Evolutionary conservation across 2,329 filamentous ascomycete genomes (phyloP).

Genomic region (Aspergillus luchuensis): DNA sequence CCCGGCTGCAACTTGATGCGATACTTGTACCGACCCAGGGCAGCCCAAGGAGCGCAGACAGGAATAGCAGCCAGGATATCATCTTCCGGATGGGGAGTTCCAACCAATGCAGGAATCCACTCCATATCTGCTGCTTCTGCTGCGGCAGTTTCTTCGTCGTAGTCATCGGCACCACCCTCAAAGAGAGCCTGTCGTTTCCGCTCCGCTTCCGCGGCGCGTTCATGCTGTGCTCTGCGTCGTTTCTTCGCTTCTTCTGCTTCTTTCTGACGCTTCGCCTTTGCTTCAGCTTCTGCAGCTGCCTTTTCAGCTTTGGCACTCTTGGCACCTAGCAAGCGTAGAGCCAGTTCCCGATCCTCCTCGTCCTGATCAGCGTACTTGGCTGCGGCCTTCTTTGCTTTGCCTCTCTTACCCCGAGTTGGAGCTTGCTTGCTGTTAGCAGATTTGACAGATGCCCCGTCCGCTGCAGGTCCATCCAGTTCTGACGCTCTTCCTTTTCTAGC

Average conservation of each 20-base stretch:
- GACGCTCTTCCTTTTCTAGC: slow-evolving; percentile 34
- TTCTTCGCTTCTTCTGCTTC: slow-evolving; percentile 71
- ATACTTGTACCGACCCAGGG: slow-evolving; percentile 75
- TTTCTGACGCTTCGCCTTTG: slow-evolving; percentile 69
- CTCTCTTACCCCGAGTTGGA: slow-evolving; percentile 68
- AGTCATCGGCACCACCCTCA: slow-evolving; percentile 66
- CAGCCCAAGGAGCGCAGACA: slow-evolving; percentile 65
- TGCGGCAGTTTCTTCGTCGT: slow-evolving; percentile 58
- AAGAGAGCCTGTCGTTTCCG: slow-evolving; percentile 68
- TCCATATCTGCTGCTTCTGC: slow-evolving; percentile 51
- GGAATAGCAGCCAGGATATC: slow-evolving; percentile 66
- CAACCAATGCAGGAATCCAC: slow-evolving; percentile 69
- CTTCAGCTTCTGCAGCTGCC: slow-evolving; percentile 60
- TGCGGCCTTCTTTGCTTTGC: slow-evolving; percentile 84
- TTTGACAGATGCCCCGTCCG: slow-evolving; percentile 23
- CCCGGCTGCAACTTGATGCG: slow-evolving; percentile 94
- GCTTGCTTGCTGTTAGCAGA: slow-evolving; percentile 21
- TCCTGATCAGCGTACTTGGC: slow-evolving; percentile 92
- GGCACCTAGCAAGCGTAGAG: slow-evolving; percentile 86
- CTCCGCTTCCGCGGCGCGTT: slow-evolving; percentile 66
- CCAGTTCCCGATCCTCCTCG: slow-evolving; percentile 83
- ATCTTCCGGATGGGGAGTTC: slow-evolving; percentile 76
- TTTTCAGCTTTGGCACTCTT: slow-evolving; percentile 56
- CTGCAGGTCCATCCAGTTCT: slow-evolving; percentile 5
- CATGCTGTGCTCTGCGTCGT: slow-evolving; percentile 77